Conservation (phyloP, 805 yeast genomes). For the Priceomyces haplophilus region DNA sequence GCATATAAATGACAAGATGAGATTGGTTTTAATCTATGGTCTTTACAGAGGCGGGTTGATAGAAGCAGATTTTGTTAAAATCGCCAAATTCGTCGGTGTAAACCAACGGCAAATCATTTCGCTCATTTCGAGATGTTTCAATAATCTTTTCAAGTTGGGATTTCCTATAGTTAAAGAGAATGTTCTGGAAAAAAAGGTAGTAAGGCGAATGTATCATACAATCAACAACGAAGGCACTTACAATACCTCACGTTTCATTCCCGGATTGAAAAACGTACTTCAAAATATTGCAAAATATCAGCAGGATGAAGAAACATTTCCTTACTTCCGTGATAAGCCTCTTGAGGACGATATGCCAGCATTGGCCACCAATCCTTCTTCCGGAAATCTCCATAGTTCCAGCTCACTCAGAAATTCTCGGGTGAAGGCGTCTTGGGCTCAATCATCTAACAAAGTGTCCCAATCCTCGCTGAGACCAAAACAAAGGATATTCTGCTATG, state of each 20-base stretch:
- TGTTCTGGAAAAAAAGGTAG: constrained; percentile 41
- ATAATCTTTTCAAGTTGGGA: constrained; percentile 50
- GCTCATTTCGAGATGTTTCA: constrained; percentile 52
- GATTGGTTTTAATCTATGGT: constrained; percentile 73
- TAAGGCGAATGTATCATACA: constrained; percentile 55
- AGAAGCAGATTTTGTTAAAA: constrained; percentile 66
- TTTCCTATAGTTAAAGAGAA: constrained; percentile 48
- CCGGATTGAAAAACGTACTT: constrained; percentile 62
- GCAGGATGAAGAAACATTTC: constrained; percentile 60
- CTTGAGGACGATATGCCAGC: constrained; percentile 44
- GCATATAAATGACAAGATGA: constrained; percentile 63
- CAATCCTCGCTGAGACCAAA: constrained; percentile 24
- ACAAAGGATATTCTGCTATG: constrained; percentile 74
- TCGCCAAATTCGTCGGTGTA: constrained; percentile 54
- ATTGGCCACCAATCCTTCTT: background rate
- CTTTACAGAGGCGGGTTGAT: constrained; percentile 79
- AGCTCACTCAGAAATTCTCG: constrained; percentile 63
- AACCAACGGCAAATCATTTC: constrained; percentile 47
- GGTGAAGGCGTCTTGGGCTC: constrained; percentile 77
- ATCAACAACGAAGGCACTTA: constrained; percentile 49
- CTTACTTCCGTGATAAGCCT: constrained; percentile 75
- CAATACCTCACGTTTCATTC: constrained; percentile 69
- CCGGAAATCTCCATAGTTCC: constrained; percentile 4
- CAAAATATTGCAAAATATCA: constrained; percentile 48
- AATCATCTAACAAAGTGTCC: constrained; percentile 23